A percentile compares a stretch with the other conserved stretches of the same genome.
Conservation (phyloP, 2,329 filamentous ascomycete genomes). For the Incumbomyces delicatus region DNA sequence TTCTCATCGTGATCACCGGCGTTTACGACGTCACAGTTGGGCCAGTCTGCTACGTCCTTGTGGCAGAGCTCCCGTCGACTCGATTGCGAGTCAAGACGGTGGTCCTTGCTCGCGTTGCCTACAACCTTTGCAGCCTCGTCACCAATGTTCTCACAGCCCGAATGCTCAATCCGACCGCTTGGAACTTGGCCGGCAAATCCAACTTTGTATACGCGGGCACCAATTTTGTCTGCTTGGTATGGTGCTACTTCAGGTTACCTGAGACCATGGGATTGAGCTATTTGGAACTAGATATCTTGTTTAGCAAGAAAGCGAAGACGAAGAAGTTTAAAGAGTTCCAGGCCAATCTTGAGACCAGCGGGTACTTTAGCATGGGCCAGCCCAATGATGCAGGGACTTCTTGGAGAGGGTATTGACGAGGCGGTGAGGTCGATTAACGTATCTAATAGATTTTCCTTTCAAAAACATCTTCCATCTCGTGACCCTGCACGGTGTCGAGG, state of each 20-base stretch:
- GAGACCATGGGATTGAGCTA: conserved; percentile 33
- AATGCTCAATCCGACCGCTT: conserved; percentile 26
- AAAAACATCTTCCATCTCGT: too few relatives aligned
- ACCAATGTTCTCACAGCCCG: conserved; percentile 29
- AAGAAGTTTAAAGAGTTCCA: conserved; percentile 25
- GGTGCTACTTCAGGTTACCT: conserved; percentile 32
- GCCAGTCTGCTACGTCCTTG: conserved; percentile 43
- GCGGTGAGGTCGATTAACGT: too few relatives aligned
- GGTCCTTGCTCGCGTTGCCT: conserved; percentile 40
- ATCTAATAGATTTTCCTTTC: too few relatives aligned
- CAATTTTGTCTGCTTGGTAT: conserved; percentile 27
- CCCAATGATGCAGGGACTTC: conserved; percentile 10
- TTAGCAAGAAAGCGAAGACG: conserved; percentile 29
- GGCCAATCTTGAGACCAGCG: conserved; percentile 19
- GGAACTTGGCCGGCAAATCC: conserved; percentile 32
- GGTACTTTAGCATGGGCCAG: conserved; percentile 17
- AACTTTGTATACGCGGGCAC: conserved; percentile 33
- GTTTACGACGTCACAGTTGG: conserved; percentile 46
- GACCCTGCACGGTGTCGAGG: too few relatives aligned
- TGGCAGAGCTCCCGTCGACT: conserved; percentile 45
- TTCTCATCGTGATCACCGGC: conserved; percentile 43
- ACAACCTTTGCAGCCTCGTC: conserved; percentile 41
- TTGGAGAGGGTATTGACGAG: conserved; percentile 11
- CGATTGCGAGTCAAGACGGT: conserved; percentile 45
- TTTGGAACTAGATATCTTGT: conserved; percentile 35